Base-by-base conservation (phyloP, 257 asterid species). In the Ajuga chamaepitys region DNA sequence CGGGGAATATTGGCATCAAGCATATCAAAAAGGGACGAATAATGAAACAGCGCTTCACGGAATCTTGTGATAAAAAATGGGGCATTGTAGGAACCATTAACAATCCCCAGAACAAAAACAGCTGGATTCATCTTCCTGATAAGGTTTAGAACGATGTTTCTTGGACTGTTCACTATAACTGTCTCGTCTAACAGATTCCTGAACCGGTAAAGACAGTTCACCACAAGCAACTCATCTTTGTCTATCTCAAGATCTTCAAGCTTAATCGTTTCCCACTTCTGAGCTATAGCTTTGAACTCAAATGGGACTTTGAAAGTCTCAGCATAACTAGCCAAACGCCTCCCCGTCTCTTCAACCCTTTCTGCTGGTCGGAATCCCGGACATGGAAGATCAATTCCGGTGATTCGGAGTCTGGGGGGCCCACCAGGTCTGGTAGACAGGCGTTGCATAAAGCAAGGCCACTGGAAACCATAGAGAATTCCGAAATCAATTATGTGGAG, bases 11-110 rank as follows among this genome's bases (percentile, higher is more conserved):
- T 84, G 38, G 80, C 72, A 38, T 84, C 90, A 14, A 81, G 77
- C 85, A 84, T 84, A 22, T 84, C 90, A 47, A 81, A 84, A 4
- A 84, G 21, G 0, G 87, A 73, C 0, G 87, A 84, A 12, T 68
- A 81, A 60, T 81, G 83, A 25, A 81, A 81, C 42, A 84, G 60
- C 0, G 90, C 85, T 74, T 84, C 90, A 4, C 85, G 75, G 72
- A 84, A 84, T 53, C 90, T 60, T 7, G 87, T 79, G 44, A 77
- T 71, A 55, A 81, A 84, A 48, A 84, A 81, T 0, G 90, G 87
- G 24, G 85, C 77, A n/a, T 67, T 77, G 12, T 77, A 80, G 24
- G 83, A 51, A 2, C 88, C 88, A 45, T 83, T 83, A 42, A 75
- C 71, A 0, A 71, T 73, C 24, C 85, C 85, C 22, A 56, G 51